These are phyloP conservation scores for Mortierella sp. DNA, from an alignment of 371 early-diverging fungal species.

Conservation along the genomic window DNA sequence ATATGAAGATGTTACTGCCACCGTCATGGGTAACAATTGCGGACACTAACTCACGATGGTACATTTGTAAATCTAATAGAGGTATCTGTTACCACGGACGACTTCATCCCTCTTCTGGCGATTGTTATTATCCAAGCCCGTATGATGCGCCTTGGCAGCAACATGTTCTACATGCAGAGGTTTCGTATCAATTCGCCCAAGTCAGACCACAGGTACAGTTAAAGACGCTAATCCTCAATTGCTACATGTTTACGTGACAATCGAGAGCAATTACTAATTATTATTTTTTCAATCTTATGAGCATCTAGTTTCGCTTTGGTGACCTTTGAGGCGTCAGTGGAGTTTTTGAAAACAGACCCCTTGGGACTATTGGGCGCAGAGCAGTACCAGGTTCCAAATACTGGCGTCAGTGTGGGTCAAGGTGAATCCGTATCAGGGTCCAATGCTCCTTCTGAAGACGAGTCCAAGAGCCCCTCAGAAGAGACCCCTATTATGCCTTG, in stretches of 20 bases:
- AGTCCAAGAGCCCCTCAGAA: constrained; percentile 18
- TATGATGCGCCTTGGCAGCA: constrained; percentile 66
- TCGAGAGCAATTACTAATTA: constrained; percentile 1
- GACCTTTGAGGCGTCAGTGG: constrained; percentile 67
- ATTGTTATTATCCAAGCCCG: constrained; percentile 67
- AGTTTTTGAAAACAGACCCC: constrained; percentile 71
- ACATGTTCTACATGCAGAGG: constrained; percentile 69
- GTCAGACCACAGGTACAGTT: constrained; percentile 63
- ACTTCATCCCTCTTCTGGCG: constrained; percentile 74
- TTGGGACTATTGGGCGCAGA: constrained; percentile 54
- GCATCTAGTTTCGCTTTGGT: constrained; percentile 62
- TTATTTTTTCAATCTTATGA: not conserved
- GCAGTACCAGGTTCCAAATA: constrained; percentile 2
- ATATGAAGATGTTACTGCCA: no score
- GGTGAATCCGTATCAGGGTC: constrained; percentile 17
- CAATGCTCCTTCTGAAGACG: constrained; percentile 17
- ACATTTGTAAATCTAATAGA: constrained; percentile 18
- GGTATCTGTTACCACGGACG: constrained; percentile 70
- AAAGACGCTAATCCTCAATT: not conserved
- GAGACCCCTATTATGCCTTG: constrained; percentile 37
- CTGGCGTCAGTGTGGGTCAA: not conserved
- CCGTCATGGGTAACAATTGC: not conserved
- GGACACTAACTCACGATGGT: not conserved
- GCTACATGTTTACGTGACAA: not conserved
- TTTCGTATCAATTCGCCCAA: constrained; percentile 67